These are phyloP conservation scores for Carnegiea gigantea DNA, from an alignment of 179 eudicot genomes.

Conservation along the genomic window DNA sequence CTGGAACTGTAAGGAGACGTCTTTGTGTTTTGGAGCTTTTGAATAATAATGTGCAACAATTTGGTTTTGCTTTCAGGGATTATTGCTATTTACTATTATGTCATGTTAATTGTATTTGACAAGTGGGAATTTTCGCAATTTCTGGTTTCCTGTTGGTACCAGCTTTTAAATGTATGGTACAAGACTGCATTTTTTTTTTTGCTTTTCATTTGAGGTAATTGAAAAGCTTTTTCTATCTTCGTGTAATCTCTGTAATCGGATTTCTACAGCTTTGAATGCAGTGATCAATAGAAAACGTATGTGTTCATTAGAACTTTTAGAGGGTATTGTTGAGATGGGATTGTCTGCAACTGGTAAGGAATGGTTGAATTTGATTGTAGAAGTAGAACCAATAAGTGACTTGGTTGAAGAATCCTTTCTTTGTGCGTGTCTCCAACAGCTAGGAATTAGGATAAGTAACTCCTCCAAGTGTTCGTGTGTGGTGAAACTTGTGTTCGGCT, in stretches of 20 bases:
- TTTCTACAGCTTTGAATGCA: not conserved
- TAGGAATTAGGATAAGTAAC: not conserved
- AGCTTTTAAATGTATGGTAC: not conserved
- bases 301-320: not conserved
- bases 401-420: not conserved
- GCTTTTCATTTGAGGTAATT: not conserved
- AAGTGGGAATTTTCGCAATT: not conserved
- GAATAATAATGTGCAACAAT: constrained; percentile 12
- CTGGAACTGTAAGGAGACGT: not conserved
- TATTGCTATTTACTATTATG: not conserved
- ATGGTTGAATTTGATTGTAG: not conserved
- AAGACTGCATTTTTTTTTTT: not conserved
- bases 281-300: not conserved
- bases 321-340: too few relatives aligned
- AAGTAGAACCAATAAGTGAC: not conserved
- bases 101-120: constrained; percentile 8
- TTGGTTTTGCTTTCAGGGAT: constrained; percentile 4
- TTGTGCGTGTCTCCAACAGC: not conserved
- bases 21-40: not conserved
- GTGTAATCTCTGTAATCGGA: not conserved
- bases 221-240: not conserved
- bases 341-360: too few relatives aligned
- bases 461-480: not conserved
- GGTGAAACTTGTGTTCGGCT: not conserved
- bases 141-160: not conserved